Conservation (phyloP, 345 rosid species). For the Aurinia saxatilis region DNA sequence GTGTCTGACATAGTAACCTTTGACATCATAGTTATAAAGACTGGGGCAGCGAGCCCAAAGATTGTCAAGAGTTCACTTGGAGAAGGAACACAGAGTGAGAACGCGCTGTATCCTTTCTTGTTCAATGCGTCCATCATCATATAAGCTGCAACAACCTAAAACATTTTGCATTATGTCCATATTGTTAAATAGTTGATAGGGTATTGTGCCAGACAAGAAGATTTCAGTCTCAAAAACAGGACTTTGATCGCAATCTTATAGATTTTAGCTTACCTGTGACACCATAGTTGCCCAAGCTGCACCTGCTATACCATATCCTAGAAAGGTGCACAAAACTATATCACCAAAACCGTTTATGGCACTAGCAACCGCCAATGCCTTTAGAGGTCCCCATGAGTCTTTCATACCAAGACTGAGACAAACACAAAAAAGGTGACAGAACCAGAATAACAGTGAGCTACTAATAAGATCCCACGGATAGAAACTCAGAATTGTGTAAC, state of each 20-base stretch:
- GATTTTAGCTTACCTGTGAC: slow-evolving; percentile 58
- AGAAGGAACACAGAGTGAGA: slow-evolving; percentile 56
- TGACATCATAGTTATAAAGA: slow-evolving; percentile 62
- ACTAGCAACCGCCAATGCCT: slow-evolving; percentile 74
- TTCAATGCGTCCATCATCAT: slow-evolving; percentile 77
- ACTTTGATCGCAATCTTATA: not conserved
- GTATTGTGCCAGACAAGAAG: not conserved
- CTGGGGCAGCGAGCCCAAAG: slow-evolving; percentile 69
- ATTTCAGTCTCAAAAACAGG: not conserved
- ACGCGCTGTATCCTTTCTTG: slow-evolving; percentile 64
- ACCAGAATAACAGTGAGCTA: slow-evolving; percentile 1
- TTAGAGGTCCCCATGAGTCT: slow-evolving; percentile 97
- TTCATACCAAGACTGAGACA: slow-evolving; percentile 85
- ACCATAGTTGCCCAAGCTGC: slow-evolving; percentile 98
- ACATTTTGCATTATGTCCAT: slow-evolving; percentile 16
- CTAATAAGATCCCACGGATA: not conserved
- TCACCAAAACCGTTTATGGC: slow-evolving; percentile 71
- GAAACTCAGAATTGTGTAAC: not conserved
- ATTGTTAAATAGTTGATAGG: not conserved
- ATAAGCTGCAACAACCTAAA: slow-evolving; percentile 67
- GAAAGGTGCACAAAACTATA: slow-evolving; percentile 59
- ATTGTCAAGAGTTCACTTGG: slow-evolving; percentile 45
- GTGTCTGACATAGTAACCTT: slow-evolving; percentile 49
- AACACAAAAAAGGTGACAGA: not conserved
- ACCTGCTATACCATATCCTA: slow-evolving; percentile 86